Evolutionary conservation across 164 flowering plant genomes (phyloP).

Genomic region (Euptelea pleiosperma): DNA sequence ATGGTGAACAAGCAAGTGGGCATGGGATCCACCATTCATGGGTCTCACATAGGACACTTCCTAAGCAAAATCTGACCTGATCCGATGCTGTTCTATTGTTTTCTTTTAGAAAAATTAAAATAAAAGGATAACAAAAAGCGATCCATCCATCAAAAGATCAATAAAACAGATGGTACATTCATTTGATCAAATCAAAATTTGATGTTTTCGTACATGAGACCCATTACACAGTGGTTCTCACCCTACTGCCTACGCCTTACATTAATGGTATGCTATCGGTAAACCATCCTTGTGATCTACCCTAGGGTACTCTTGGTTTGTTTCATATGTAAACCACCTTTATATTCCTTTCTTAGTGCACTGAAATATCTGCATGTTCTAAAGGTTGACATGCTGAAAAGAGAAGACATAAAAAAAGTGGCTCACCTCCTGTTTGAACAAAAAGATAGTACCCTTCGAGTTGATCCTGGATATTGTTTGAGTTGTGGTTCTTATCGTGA

Average conservation of each 20-base stretch:
- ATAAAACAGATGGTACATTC: no score
- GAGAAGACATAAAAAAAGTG: constrained; percentile 29
- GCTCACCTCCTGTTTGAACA: constrained; percentile 32
- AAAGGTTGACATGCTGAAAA: constrained; percentile 31
- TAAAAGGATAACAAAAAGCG: no score
- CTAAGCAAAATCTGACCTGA: no score
- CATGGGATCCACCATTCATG: no score
- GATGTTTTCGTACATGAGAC: no score
- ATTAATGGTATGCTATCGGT: not conserved
- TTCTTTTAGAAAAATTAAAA: no score
- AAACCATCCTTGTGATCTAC: not conserved
- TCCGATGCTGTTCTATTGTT: no score
- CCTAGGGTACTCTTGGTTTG: not conserved
- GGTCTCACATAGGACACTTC: no score
- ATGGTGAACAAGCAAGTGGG: not conserved
- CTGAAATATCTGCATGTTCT: constrained; percentile 12
- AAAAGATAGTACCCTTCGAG: constrained; percentile 14
- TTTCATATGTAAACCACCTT: not conserved
- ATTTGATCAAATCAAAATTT: no score
- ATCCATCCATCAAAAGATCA: no score
- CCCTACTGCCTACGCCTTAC: no score
- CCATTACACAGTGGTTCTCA: no score
- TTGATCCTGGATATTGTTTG: constrained; percentile 55
- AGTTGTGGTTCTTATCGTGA: constrained; percentile 55
- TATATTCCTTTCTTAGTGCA: not conserved